These are phyloP conservation scores for Candida vartiovaarae DNA, from an alignment of 805 yeast genomes.

Conservation along the genomic window DNA sequence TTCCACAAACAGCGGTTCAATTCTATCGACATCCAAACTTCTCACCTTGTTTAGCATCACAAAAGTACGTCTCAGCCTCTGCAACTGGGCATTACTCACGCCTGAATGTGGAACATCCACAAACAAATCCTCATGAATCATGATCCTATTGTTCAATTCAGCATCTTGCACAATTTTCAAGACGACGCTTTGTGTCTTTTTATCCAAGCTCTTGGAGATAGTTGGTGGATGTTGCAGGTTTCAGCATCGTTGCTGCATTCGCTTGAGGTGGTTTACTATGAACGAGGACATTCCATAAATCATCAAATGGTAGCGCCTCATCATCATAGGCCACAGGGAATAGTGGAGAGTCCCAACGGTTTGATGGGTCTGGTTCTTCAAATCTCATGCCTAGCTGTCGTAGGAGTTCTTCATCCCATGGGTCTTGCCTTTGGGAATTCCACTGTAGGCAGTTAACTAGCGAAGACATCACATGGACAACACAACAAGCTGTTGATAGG, in stretches of 20 bases:
- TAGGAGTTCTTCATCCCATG: slow-evolving; percentile 62
- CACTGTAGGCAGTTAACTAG: slow-evolving; percentile 44
- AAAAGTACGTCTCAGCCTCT: slow-evolving; percentile 77
- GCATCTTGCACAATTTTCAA: slow-evolving; percentile 57
- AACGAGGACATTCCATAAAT: slow-evolving; percentile 57
- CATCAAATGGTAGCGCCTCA: slow-evolving; percentile 50
- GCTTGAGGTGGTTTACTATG: slow-evolving; percentile 56
- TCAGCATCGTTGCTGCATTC: slow-evolving; percentile 76
- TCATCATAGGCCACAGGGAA: slow-evolving; percentile 58
- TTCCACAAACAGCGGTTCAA: slow-evolving; percentile 68
- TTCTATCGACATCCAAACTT: slow-evolving; percentile 61
- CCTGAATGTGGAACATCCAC: slow-evolving; percentile 58
- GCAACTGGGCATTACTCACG: slow-evolving; percentile 70
- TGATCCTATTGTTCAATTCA: slow-evolving; percentile 37
- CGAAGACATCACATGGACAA: slow-evolving; percentile 72
- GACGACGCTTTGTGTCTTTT: slow-evolving; percentile 58
- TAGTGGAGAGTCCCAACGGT: slow-evolving; percentile 93
- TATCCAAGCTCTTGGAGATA: slow-evolving; percentile 78
- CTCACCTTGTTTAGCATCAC: slow-evolving; percentile 76
- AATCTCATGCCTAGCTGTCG: slow-evolving; percentile 72
- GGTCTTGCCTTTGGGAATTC: slow-evolving; percentile 23
- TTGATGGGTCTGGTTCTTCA: slow-evolving; percentile 85
- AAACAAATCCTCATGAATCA: slow-evolving; percentile 33
- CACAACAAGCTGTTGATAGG: slow-evolving; percentile 71
- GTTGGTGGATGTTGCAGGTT: slow-evolving; percentile 70